Conservation (phyloP, 345 rosid species). For the Populus pruinosa region DNA sequence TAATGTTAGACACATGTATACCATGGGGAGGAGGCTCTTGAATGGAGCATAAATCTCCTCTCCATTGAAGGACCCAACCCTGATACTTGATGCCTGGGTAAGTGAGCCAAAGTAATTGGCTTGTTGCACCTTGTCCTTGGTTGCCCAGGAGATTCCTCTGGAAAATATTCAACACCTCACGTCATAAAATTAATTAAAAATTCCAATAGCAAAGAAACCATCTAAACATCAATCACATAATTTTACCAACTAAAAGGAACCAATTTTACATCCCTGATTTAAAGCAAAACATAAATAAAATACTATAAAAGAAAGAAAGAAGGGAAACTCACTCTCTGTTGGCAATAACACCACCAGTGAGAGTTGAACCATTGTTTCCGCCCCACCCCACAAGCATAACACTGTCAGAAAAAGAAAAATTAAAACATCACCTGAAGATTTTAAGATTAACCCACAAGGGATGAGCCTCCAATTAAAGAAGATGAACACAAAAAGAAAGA, state of each 20-base stretch:
- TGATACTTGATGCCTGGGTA: slow-evolving; percentile 83
- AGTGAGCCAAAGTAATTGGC: slow-evolving; percentile 96
- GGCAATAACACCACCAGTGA: slow-evolving; percentile 84
- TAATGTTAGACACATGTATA: slow-evolving; percentile 17
- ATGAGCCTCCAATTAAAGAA: not conserved
- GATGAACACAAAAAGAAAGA: not conserved
- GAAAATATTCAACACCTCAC: not conserved
- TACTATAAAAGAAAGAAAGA: not conserved
- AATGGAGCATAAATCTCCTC: slow-evolving; percentile 98
- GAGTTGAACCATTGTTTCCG: slow-evolving; percentile 91
- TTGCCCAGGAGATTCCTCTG: slow-evolving; percentile 99
- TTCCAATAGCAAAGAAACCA: not conserved
- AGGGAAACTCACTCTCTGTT: slow-evolving; percentile 71
- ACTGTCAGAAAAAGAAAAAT: slow-evolving; percentile 30
- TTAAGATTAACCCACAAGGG: not conserved
- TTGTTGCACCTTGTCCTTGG: slow-evolving; percentile 95
- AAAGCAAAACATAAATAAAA: not conserved
- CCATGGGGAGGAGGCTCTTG: slow-evolving; percentile 96
- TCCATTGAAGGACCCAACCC: slow-evolving; percentile 95
- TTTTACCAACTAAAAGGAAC: not conserved
- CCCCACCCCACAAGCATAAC: slow-evolving; percentile 99
- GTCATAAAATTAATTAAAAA: not conserved
- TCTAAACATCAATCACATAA: not conserved
- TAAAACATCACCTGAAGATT: not conserved
- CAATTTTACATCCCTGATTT: not conserved